phyloP scores from a whole-genome alignment of 2,329 filamentous ascomycete species.

The Emergomyces pasteurianus region DNA sequence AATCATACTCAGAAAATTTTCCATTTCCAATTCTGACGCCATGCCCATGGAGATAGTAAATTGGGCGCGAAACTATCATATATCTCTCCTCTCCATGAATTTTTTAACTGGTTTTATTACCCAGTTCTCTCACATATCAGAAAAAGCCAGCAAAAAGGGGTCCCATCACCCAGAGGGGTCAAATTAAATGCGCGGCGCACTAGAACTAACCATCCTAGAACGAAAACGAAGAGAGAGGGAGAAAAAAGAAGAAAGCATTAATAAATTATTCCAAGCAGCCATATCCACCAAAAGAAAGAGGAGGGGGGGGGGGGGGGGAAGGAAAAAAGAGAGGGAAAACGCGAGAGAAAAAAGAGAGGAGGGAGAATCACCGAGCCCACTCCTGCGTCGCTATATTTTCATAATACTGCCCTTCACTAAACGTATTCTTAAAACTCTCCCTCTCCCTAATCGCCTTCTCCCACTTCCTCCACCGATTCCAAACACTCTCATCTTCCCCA shows the following conservation, averaged over 20 bases:
- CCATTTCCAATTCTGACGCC: too few relatives aligned
- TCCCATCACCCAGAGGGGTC: too few relatives aligned
- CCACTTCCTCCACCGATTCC: constrained; percentile 57
- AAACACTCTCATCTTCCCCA: constrained; percentile 44
- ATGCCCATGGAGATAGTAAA: too few relatives aligned
- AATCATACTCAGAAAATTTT: too few relatives aligned
- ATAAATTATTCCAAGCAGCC: not conserved
- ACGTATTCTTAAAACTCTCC: constrained; percentile 54
- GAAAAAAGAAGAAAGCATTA: not conserved
- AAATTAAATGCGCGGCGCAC: not conserved
- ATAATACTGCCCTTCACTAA: constrained; percentile 56
- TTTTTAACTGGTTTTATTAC: not conserved
- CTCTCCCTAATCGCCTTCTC: constrained; percentile 45
- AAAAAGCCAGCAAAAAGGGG: not conserved
- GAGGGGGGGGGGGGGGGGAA: too few relatives aligned
- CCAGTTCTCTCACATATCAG: not conserved
- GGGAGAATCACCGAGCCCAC: constrained; percentile 47
- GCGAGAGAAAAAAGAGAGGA: not conserved
- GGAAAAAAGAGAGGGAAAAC: not conserved
- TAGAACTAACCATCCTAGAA: not conserved
- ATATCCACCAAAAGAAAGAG: not conserved
- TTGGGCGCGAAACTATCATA: too few relatives aligned
- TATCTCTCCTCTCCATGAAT: too few relatives aligned
- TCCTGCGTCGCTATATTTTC: constrained; percentile 51
- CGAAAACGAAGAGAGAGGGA: too few relatives aligned